Conservation (phyloP, 2,329 filamentous ascomycete species). For the Pleurostoma richardsiae region DNA sequence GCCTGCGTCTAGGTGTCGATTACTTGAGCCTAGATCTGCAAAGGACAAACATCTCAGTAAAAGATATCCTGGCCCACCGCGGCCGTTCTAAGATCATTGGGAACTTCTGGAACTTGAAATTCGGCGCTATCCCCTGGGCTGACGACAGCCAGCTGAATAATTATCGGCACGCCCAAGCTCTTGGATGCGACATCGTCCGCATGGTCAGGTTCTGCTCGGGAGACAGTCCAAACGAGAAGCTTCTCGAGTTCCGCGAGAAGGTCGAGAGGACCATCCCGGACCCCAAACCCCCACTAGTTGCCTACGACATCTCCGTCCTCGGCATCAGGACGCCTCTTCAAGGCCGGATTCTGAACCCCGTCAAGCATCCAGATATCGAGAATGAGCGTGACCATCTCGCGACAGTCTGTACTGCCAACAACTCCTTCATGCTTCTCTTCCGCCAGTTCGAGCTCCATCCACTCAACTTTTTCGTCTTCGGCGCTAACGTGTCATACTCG, state of each 20-base stretch:
- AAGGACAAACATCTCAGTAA: slow-evolving; percentile 42
- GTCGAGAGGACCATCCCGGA: slow-evolving; percentile 35
- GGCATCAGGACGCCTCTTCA: slow-evolving; percentile 34
- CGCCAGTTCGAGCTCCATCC: slow-evolving; percentile 57
- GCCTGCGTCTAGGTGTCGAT: slow-evolving; percentile 60
- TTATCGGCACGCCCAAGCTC: slow-evolving; percentile 46
- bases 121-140: slow-evolving; percentile 48
- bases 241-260: slow-evolving; percentile 45
- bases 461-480: slow-evolving; percentile 65
- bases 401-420: slow-evolving; percentile 47
- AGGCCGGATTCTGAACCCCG: slow-evolving; percentile 47
- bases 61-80: slow-evolving; percentile 42
- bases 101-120: slow-evolving; percentile 42
- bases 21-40: slow-evolving; percentile 61
- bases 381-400: slow-evolving; percentile 35
- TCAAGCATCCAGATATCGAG: slow-evolving; percentile 37
- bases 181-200: slow-evolving; percentile 59
- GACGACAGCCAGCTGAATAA: slow-evolving; percentile 44
- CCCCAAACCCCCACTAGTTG: slow-evolving; percentile 43
- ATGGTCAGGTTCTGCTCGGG: slow-evolving; percentile 53
- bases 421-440: slow-evolving; percentile 56
- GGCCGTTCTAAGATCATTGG: slow-evolving; percentile 59
- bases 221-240: slow-evolving; percentile 44
- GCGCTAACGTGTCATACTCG: slow-evolving; percentile 63
- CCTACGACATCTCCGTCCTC: slow-evolving; percentile 39